These are phyloP conservation scores for Phaeoacremonium minimum DNA, from an alignment of 2,329 filamentous ascomycete genomes.

Conservation along the genomic window DNA sequence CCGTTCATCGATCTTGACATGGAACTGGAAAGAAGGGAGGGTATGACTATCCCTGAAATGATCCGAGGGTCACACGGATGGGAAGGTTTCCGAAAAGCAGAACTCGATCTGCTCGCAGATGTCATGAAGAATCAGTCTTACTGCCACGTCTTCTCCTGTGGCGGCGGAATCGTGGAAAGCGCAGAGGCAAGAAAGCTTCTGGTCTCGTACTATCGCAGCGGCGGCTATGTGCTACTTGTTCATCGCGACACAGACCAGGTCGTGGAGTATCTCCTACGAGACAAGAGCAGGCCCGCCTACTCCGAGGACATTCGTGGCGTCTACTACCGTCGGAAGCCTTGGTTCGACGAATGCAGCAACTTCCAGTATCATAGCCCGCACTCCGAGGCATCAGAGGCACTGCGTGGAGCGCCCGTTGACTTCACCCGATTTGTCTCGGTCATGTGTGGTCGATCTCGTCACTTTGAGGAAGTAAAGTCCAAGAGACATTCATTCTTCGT, in stretches of 20 bases:
- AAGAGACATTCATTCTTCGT: constrained; percentile 87
- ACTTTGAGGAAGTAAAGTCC: constrained; percentile 49
- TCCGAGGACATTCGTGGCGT: constrained; percentile 89
- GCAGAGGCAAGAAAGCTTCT: constrained; percentile 75
- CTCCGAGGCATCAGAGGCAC: constrained; percentile 31
- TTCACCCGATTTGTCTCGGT: constrained; percentile 70
- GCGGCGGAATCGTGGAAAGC: constrained; percentile 87
- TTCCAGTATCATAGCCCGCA: constrained; percentile 86
- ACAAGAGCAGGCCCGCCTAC: constrained; percentile 89
- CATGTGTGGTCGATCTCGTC: constrained; percentile 60
- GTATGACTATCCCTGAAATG: constrained; percentile 80
- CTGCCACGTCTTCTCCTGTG: constrained; percentile 85
- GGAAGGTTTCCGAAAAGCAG: constrained; percentile 80
- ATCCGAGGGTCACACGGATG: constrained; percentile 70
- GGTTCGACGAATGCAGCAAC: constrained; percentile 92
- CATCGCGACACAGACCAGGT: constrained; percentile 85
- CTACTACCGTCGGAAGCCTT: constrained; percentile 82
- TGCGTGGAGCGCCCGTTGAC: constrained; percentile 53
- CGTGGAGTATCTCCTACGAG: constrained; percentile 80
- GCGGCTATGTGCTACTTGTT: constrained; percentile 82
- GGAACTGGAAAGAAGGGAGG: constrained; percentile 72
- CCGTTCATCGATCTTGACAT: constrained; percentile 83
- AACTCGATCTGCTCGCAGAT: constrained; percentile 68
- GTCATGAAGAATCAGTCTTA: constrained; percentile 70
- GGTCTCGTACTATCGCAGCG: constrained; percentile 64